Percentiles rank a stretch among this genome's conserved stretches.
Evolutionary conservation across 148 eudicot genomes (phyloP).

Genomic region (Mesembryanthemum crystallinum): DNA sequence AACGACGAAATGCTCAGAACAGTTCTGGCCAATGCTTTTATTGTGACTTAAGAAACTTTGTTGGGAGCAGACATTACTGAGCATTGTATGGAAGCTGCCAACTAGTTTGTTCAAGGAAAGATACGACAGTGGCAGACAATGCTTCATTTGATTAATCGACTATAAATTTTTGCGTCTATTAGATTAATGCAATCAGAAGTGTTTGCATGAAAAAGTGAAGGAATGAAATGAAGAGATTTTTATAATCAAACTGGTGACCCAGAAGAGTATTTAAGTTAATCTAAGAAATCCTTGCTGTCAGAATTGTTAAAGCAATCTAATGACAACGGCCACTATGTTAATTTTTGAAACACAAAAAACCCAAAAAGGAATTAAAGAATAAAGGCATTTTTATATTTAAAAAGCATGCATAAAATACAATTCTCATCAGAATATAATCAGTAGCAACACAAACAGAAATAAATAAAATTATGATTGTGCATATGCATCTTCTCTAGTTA

Average conservation of each 20-base stretch:
- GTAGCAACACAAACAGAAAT: not conserved
- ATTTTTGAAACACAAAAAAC: not conserved
- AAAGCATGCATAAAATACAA: not conserved
- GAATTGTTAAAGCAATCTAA: constrained; percentile 15
- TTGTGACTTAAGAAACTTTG: constrained; percentile 34
- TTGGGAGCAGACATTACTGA: constrained; percentile 59
- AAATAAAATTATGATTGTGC: not conserved
- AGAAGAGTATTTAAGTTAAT: constrained; percentile 9
- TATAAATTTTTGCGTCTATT: constrained; percentile 6
- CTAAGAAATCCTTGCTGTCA: constrained; percentile 25
- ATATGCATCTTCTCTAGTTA: not conserved
- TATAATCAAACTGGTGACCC: not conserved
- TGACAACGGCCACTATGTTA: not conserved
- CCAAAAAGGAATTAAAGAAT: no score
- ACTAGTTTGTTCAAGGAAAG: constrained; percentile 64
- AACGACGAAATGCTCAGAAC: not conserved
- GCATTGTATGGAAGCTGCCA: constrained; percentile 63
- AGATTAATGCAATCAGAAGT: not conserved
- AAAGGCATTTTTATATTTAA: no score
- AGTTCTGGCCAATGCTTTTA: constrained; percentile 19
- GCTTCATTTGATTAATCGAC: constrained; percentile 27
- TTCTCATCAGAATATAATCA: not conserved
- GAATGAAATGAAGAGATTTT: constrained; percentile 21
- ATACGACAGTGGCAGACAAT: constrained; percentile 86
- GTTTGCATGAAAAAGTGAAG: constrained; percentile 22